A percentile compares a stretch with the other conserved stretches of the same genome.
Evolutionary conservation across 352 stramenopile genomes (phyloP).

Genomic region (Phytophthora fragariae): DNA sequence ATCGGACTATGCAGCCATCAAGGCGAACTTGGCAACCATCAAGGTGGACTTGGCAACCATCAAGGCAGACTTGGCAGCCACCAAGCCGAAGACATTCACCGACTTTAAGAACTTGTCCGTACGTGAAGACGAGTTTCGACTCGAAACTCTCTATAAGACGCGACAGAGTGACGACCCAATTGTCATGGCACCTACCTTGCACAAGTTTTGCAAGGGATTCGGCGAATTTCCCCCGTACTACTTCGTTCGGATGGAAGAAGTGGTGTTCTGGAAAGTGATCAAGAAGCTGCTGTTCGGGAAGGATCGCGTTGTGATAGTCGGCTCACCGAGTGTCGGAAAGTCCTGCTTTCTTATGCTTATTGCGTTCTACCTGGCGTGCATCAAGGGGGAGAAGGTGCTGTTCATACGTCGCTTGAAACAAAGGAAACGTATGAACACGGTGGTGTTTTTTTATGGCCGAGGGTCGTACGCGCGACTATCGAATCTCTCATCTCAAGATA

Average conservation of each 20-base stretch:
- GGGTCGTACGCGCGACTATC: slow-evolving; percentile 11
- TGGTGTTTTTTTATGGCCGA: slow-evolving; percentile 29
- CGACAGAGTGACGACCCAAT: not conserved
- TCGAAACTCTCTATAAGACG: not conserved
- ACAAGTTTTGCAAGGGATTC: slow-evolving; percentile 22
- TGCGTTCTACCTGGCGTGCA: slow-evolving; percentile 27
- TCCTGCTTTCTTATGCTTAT: slow-evolving; percentile 35
- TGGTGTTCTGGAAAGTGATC: not conserved
- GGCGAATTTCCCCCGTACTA: slow-evolving; percentile 10
- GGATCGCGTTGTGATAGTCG: slow-evolving; percentile 25
- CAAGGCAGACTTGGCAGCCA: not conserved
- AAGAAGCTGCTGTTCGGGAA: not conserved
- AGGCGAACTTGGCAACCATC: not conserved
- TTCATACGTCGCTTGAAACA: slow-evolving; percentile 33
- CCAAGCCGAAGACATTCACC: not conserved
- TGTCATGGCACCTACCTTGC: slow-evolving; percentile 14
- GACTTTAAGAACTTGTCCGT: slow-evolving; percentile 2
- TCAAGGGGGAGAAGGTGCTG: slow-evolving; percentile 26
- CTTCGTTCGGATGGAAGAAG: not conserved
- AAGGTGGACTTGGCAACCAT: not conserved
- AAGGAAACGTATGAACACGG: slow-evolving; percentile 8
- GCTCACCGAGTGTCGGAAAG: slow-evolving; percentile 33
- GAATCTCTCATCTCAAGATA: slow-evolving; percentile 7
- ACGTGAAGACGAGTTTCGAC: slow-evolving; percentile 15
- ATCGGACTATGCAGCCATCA: not conserved